Evolutionary conservation across 768 basidiomycete genomes (phyloP), one percentile per base, ranked within the genome.

Genomic region (Mycena albidolilacea): DNA sequence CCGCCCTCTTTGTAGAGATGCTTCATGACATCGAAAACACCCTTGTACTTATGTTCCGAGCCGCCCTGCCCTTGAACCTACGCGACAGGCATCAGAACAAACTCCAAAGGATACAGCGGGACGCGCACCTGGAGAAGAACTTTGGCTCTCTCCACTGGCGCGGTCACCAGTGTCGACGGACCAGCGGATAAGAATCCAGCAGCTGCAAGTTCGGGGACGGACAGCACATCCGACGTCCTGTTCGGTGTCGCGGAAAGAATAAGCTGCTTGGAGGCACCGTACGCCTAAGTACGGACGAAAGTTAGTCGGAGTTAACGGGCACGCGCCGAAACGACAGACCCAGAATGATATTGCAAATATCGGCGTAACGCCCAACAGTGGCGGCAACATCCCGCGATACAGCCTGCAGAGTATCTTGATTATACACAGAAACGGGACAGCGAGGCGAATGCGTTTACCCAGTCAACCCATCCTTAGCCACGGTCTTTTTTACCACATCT

Each of bases 301-400:
- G 52, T 54, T 14, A 30, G 61, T 19, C 37, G 62, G 55, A 61
- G 63, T 63, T 64, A 67, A 35, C 21, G 58, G 37, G 46, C 37
- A 30, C 64, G 60, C 14, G 39, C 38, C 48, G 64, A 72, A 77
- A 72, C 58, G 67, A 77, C 88, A 70, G 81, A 97, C 97, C 97
- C 97, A 98, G 87, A 99, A 99, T 5, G 96, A 97, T 39, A 99
- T 85, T 5, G 98, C 98, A 78, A 99, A 99, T 79, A 98, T 99
- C 43, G 98, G 98, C 6, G 98, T 99, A 38, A 99, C 96, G 38
- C 97, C 96, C 39, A 98, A 85, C 70, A 98, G 83, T 55, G 97
- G 97, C 43, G 97, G 97, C 5, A 97, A 93, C 84, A 98, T 96
- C 44, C 96, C 96, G 73, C 96, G 94, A 79, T 97, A 97, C 80